phyloP scores from a whole-genome alignment of 176 grass and related monocot species.

The Juncus inflexus region DNA sequence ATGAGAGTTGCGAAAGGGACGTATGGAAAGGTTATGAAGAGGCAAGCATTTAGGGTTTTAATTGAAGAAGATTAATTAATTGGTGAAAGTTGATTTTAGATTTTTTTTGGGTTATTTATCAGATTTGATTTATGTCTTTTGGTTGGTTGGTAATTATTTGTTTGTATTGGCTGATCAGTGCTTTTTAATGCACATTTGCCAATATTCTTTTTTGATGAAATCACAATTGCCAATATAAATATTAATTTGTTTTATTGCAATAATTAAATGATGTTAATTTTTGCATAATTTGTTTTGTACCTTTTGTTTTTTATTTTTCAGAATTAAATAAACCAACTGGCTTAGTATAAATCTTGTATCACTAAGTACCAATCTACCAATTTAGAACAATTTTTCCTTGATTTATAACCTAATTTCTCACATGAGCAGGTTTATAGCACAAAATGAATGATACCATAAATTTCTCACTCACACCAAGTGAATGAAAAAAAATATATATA shows the following conservation, averaged over 20 bases:
- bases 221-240: too few species aligned
- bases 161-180: too few species aligned
- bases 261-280: too few species aligned
- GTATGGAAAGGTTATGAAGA: constrained; percentile 86
- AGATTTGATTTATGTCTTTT: constrained; percentile 15
- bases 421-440: constrained; percentile 53
- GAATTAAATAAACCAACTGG: too few species aligned
- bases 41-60: constrained; percentile 58
- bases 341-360: too few species aligned
- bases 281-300: too few species aligned
- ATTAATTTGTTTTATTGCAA: too few species aligned
- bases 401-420: constrained; percentile 18
- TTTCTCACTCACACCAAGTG: constrained; percentile 57
- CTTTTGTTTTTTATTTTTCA: too few species aligned
- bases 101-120: constrained; percentile 20
- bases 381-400: too few species aligned
- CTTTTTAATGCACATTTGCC: too few species aligned
- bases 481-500: constrained; percentile 24
- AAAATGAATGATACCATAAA: constrained; percentile 60
- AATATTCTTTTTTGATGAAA: too few species aligned
- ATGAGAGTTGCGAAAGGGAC: constrained; percentile 66
- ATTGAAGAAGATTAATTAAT: constrained; percentile 43
- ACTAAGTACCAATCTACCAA: too few species aligned
- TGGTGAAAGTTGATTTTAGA: constrained; percentile 5
- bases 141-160: neutral